phyloP scores from a whole-genome alignment of 176 grass and related monocot species.

The Avena sativa region DNA sequence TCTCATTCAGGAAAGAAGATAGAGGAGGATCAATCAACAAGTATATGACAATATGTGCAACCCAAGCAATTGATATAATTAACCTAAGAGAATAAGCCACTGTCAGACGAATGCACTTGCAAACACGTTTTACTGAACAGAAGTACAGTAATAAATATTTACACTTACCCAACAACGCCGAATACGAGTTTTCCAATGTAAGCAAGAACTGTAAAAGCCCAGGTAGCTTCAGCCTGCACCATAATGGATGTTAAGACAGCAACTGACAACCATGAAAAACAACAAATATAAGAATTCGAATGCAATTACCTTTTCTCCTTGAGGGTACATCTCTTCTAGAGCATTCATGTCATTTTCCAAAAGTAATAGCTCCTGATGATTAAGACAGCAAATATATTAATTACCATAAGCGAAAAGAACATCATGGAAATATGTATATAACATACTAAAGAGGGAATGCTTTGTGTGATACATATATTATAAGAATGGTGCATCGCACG shows the following conservation, averaged over 20 bases:
- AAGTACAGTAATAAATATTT: slow-evolving; percentile 8
- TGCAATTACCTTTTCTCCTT: slow-evolving; percentile 80
- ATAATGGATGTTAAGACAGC: slow-evolving; percentile 46
- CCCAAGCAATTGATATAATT: slow-evolving; percentile 96
- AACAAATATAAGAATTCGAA: slow-evolving; percentile 14
- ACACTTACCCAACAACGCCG: slow-evolving; percentile 84
- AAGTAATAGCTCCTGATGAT: slow-evolving; percentile 81
- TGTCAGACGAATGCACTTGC: slow-evolving; percentile 26
- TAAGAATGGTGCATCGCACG: background rate
- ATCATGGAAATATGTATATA: background rate
- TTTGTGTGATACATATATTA: background rate
- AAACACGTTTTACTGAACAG: background rate
- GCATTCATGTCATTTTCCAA: slow-evolving; percentile 95
- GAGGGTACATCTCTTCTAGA: slow-evolving; percentile 99
- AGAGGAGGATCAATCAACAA: slow-evolving; percentile 87
- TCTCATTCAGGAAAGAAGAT: slow-evolving; percentile 97
- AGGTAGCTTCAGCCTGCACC: slow-evolving; percentile 88
- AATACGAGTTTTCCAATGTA: slow-evolving; percentile 90
- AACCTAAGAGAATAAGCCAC: slow-evolving; percentile 58
- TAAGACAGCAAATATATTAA: background rate
- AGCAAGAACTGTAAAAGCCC: slow-evolving; percentile 93
- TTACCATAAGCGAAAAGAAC: slow-evolving; percentile 6
- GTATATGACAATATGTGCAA: slow-evolving; percentile 96
- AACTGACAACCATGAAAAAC: slow-evolving; percentile 26
- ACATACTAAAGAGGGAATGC: background rate